These are phyloP conservation scores for Mortierella sp. DNA, from an alignment of 371 early-diverging fungal genomes.

Conservation along the genomic window DNA sequence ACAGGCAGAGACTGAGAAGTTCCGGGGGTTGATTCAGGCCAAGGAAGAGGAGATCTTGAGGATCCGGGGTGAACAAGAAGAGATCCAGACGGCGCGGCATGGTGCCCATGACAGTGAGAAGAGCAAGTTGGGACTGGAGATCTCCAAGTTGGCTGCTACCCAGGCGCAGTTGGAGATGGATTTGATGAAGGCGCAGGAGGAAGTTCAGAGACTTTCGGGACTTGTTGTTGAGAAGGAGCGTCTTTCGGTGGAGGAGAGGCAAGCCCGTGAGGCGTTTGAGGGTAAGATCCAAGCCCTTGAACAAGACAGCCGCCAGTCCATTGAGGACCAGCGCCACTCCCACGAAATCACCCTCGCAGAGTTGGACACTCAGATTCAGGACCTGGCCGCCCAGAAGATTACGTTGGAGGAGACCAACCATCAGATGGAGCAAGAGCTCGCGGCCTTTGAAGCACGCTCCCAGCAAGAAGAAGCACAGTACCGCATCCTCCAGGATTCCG, in stretches of 20 bases:
- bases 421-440: conserved; percentile 21
- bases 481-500: conserved; percentile 41
- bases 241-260: not conserved
- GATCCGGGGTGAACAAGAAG: conserved; percentile 5
- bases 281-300: conserved; percentile 10
- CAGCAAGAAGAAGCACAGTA: conserved; percentile 47
- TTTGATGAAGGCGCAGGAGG: conserved; percentile 13
- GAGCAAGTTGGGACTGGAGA: not conserved
- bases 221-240: conserved; percentile 19
- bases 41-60: conserved; percentile 13
- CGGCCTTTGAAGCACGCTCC: conserved; percentile 13
- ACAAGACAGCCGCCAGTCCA: not conserved
- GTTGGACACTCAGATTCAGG: conserved; percentile 11
- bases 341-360: not conserved
- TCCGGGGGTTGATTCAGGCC: not conserved
- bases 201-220: conserved; percentile 13
- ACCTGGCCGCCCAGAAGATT: conserved; percentile 10
- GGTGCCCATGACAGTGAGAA: not conserved
- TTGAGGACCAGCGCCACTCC: conserved; percentile 11
- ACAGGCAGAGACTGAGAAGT: not conserved
- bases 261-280: conserved; percentile 20
- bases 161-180: conserved; percentile 24
- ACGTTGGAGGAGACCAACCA: conserved; percentile 1
- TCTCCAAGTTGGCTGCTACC: not conserved
- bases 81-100: not conserved